Evolutionary conservation across 2,329 filamentous ascomycete species (phyloP), one percentile per base, ranked within the genome.

Genomic region (Apiospora malaysiana): DNA sequence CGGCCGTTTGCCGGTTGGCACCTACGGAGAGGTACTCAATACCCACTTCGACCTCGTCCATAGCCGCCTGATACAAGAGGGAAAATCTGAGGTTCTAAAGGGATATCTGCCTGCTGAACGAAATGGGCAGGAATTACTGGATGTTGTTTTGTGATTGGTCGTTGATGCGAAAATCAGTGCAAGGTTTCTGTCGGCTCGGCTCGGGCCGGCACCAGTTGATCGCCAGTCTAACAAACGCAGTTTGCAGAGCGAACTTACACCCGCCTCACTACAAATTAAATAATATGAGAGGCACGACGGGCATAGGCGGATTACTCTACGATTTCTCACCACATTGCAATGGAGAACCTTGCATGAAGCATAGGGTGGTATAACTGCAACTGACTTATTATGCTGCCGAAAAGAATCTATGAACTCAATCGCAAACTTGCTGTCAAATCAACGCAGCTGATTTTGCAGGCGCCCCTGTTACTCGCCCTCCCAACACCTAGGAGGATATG

Each of bases 1-100:
- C 93, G 21, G 92, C 91, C 23, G 95, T 93, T 77, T 98, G 94
- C 76, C 95, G 89, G 81, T 98, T 99, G 66, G 94, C 95, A 72
- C 96, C 96, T 73, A 92, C 90, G 66, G 94, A 91, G 75, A 96
- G 80, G 75, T 90, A 90, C 73, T 85, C 82, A 74, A 84, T 78
- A 40, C 81, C 81, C 40, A 85, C 75, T 0, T 70, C 71, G 42
- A 71, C 66, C 63, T 73, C 74, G 8, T 71, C 69, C 78, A 78
- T 79, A 63, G 49, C 56, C 37, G 27, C 32, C 32, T n/a, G 4
- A 32, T 18, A n/a, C 14, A 40, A 40, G 18, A 63, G 21, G 16
- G 40, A 40, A 23, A 40, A 63, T 2, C 9, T 23, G 32, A 63
- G 56, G 56, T 21, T 63, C 40, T 5, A n/a, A 40, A 21, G 32